Conservation (phyloP, 225 moss, liverwort and hornwort genomes). For the Pseudisothecium myosuroides region DNA sequence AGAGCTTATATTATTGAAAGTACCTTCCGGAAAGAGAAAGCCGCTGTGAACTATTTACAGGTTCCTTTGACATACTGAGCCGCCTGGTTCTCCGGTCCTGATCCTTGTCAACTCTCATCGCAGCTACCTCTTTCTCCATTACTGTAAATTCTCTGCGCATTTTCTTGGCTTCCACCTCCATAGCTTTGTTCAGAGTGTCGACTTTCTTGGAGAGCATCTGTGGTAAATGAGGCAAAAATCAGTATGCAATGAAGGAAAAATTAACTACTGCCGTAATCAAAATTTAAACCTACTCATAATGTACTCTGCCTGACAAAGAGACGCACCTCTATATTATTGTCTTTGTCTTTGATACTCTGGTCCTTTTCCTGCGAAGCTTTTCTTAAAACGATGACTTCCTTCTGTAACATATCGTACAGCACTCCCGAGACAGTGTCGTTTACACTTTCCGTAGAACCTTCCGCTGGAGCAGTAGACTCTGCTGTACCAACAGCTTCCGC, state of each 20-base stretch:
- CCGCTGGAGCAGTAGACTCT: slow-evolving; percentile 14
- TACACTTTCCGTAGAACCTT: slow-evolving; percentile 8
- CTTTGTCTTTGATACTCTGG: slow-evolving; percentile 50
- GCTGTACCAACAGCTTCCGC: not conserved
- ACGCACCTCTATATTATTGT: slow-evolving; percentile 50
- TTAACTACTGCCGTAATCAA: not conserved
- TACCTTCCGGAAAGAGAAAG: slow-evolving; percentile 44
- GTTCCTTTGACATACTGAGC: slow-evolving; percentile 79
- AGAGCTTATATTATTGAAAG: not conserved
- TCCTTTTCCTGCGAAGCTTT: slow-evolving; percentile 55
- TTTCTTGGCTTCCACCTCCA: slow-evolving; percentile 99
- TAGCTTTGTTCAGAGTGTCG: slow-evolving; percentile 92
- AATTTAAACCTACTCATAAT: not conserved
- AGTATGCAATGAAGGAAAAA: not conserved
- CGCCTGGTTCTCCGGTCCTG: slow-evolving; percentile 89
- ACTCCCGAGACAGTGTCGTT: slow-evolving; percentile 42
- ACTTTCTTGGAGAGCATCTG: slow-evolving; percentile 99
- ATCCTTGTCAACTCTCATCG: slow-evolving; percentile 94
- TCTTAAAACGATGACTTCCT: slow-evolving; percentile 44
- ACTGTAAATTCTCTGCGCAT: slow-evolving; percentile 97
- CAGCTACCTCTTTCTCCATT: slow-evolving; percentile 98
- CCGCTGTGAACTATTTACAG: slow-evolving; percentile 82
- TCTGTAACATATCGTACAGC: slow-evolving; percentile 66
- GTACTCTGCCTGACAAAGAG: not conserved
- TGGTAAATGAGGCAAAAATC: not conserved